phyloP scores from a whole-genome alignment of 78 protist species.

The Planoprotostelium fungivorum region DNA sequence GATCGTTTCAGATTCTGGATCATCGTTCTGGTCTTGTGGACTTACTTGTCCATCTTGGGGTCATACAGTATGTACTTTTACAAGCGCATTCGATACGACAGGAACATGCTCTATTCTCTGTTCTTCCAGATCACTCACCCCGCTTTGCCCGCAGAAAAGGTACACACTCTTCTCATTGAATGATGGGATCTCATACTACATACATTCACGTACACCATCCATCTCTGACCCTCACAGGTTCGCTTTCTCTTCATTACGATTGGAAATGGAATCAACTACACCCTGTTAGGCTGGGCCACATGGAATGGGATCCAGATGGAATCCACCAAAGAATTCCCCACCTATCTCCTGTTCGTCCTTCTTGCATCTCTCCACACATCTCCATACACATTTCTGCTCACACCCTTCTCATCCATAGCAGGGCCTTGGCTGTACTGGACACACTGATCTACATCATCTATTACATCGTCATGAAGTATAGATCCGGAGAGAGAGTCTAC shows the following conservation, averaged over 20 bases:
- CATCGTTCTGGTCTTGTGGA: slow-evolving; percentile 23
- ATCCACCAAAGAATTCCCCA: slow-evolving; percentile 40
- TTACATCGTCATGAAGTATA: slow-evolving; percentile 50
- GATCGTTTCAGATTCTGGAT: slow-evolving; percentile 34
- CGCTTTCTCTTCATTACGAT: slow-evolving; percentile 22
- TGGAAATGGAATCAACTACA: slow-evolving; percentile 30
- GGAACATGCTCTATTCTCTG: neutral
- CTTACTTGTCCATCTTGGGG: slow-evolving; percentile 49
- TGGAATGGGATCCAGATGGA: slow-evolving; percentile 11
- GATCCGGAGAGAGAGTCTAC: slow-evolving; percentile 37
- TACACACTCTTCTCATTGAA: slow-evolving; percentile 16
- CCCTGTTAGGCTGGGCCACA: slow-evolving; percentile 17
- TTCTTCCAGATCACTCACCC: neutral
- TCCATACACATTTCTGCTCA: neutral
- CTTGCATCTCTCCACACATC: neutral
- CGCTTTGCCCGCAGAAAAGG: neutral
- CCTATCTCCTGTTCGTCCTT: slow-evolving; percentile 32
- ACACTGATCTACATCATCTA: slow-evolving; percentile 44
- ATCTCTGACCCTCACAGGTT: too few relatives aligned
- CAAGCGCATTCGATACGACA: neutral
- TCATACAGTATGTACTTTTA: slow-evolving; percentile 1
- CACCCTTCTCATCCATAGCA: neutral
- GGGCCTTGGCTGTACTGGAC: slow-evolving; percentile 50
- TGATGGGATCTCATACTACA: too few relatives aligned
- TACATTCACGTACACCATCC: too few relatives aligned